These are phyloP conservation scores for Penicillium atrosanguineum DNA, from an alignment of 495 filamentous ascomycete species.

Conservation along the genomic window DNA sequence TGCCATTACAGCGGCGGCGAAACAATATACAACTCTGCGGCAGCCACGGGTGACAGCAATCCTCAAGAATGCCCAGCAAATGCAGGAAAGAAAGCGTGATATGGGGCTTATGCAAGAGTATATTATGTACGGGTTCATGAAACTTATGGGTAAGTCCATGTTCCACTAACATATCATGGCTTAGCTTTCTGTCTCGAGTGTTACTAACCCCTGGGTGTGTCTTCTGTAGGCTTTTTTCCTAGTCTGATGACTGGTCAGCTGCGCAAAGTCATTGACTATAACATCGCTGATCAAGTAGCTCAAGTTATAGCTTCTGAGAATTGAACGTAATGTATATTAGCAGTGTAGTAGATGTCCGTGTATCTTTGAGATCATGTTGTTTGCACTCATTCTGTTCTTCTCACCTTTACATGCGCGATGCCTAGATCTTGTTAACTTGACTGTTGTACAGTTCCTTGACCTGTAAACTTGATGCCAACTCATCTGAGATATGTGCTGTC, in stretches of 20 bases:
- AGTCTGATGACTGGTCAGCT: conserved; percentile 4
- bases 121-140: conserved; percentile 34
- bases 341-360: background rate
- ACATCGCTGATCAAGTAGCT: conserved; percentile 13
- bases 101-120: conserved; percentile 33
- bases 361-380: background rate
- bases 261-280: conserved; percentile 11
- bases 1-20: conserved; percentile 25
- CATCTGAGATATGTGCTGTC: too few relatives aligned
- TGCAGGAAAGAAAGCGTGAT: conserved; percentile 30
- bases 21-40: conserved; percentile 28
- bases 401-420: too few relatives aligned
- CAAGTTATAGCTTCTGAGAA: background rate
- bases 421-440: too few relatives aligned
- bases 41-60: conserved; percentile 31
- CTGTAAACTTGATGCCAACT: too few relatives aligned
- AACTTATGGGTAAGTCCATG: conserved; percentile 28
- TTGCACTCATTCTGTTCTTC: background rate
- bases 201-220: background rate
- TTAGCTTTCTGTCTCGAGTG: too few relatives aligned
- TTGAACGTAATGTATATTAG: background rate
- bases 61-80: conserved; percentile 25
- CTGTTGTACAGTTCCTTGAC: too few relatives aligned
- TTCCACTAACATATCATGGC: too few relatives aligned
- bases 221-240: conserved; percentile 7